phyloP scores from a whole-genome alignment of 305 asterid genomes.

The Ajuga reptans region DNA sequence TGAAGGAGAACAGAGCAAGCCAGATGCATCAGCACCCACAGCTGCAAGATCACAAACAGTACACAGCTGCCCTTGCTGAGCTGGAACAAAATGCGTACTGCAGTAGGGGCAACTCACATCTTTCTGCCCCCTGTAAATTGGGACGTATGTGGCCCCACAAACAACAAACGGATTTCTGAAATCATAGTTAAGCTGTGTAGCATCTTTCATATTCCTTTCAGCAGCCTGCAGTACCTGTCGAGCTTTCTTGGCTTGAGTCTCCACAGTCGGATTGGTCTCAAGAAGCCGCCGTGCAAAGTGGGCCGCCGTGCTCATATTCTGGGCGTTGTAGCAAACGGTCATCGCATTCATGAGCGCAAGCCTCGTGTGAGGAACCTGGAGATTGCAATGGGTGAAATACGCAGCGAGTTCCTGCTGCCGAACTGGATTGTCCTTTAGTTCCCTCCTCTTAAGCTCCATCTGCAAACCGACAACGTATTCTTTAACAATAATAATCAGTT shows the following conservation, averaged over 20 bases:
- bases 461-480: slow-evolving; percentile 74
- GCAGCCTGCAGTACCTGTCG: slow-evolving; percentile 80
- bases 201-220: slow-evolving; percentile 69
- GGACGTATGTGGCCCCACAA: slow-evolving; percentile 82
- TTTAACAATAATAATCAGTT: slow-evolving; percentile 54
- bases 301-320: slow-evolving; percentile 63
- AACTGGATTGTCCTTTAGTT: slow-evolving; percentile 51
- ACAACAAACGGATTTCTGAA: slow-evolving; percentile 84
- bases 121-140: slow-evolving; percentile 79
- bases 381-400: slow-evolving; percentile 81
- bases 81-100: slow-evolving; percentile 53
- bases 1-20: slow-evolving; percentile 75
- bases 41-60: slow-evolving; percentile 70
- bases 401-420: slow-evolving; percentile 97
- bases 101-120: slow-evolving; percentile 86
- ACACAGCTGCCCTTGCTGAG: slow-evolving; percentile 71
- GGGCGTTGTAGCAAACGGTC: slow-evolving; percentile 62
- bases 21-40: slow-evolving; percentile 87
- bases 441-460: slow-evolving; percentile 84
- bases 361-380: slow-evolving; percentile 72
- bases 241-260: slow-evolving; percentile 53
- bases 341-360: slow-evolving; percentile 71
- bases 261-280: slow-evolving; percentile 68
- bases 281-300: slow-evolving; percentile 74
- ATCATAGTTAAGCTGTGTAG: slow-evolving; percentile 62